Percentiles rank a stretch among this genome's conserved stretches.
Evolutionary conservation across 2,329 filamentous ascomycete species (phyloP).

Genomic region (Calonectria pteridis): DNA sequence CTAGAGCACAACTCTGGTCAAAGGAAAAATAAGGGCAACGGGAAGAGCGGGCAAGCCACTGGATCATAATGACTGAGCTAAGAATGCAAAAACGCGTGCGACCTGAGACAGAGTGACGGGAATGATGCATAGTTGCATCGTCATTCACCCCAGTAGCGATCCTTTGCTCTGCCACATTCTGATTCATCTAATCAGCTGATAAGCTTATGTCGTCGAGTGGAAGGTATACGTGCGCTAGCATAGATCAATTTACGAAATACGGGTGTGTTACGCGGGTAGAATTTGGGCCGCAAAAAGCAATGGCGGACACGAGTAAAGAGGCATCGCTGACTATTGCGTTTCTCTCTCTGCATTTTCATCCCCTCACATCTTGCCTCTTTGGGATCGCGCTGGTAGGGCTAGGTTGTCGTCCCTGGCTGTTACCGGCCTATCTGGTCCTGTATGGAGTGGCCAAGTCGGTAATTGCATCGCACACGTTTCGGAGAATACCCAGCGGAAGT

Average conservation of each 20-base stretch:
- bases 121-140: background rate
- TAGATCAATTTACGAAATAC: background rate
- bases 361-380: background rate
- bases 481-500: background rate
- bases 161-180: background rate
- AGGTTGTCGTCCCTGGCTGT: background rate
- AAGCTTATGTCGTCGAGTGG: background rate
- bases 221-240: background rate
- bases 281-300: background rate
- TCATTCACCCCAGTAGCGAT: background rate
- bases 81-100: background rate
- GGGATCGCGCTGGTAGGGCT: background rate
- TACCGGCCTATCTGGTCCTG: background rate
- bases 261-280: background rate
- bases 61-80: background rate
- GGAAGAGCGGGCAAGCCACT: background rate
- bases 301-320: background rate
- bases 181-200: slow-evolving; percentile 10
- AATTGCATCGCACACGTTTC: background rate
- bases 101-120: background rate
- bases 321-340: background rate
- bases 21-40: background rate
- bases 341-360: background rate
- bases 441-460: background rate
- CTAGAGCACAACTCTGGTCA: background rate